Percentiles rank a stretch among this genome's conserved stretches.
These are phyloP conservation scores for Aurantiochytrium sp. DNA, from an alignment of 108 stramenopile genomes.

Conservation along the genomic window DNA sequence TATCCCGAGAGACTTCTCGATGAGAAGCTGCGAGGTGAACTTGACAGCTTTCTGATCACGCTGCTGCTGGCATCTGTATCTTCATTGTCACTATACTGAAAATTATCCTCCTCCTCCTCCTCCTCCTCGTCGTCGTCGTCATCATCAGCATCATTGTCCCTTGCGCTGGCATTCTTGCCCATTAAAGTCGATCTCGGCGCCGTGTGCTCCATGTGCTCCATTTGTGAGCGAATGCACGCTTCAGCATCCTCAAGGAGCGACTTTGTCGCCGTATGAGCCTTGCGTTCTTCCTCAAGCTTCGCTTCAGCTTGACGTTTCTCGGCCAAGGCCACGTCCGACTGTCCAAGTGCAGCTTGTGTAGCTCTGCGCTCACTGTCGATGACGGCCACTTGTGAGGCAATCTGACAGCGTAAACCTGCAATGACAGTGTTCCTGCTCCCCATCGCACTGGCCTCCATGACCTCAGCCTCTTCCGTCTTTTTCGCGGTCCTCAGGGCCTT, in stretches of 20 bases:
- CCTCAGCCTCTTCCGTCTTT: no score
- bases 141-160: no score
- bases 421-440: not conserved
- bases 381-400: not conserved
- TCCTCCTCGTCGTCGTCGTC: no score
- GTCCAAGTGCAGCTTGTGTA: not conserved
- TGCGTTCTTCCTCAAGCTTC: not conserved
- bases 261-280: not conserved
- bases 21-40: no score
- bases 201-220: not conserved
- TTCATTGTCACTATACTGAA: no score
- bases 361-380: not conserved
- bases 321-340: not conserved
- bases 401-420: not conserved
- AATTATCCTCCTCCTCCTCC: no score
- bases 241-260: not conserved
- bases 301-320: not conserved
- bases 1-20: no score
- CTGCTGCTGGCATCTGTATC: no score
- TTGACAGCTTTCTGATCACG: no score
- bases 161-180: no score
- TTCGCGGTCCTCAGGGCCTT: no score
- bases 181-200: no score
- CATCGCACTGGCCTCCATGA: not conserved
- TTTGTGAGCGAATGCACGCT: not conserved